Conservation (phyloP, 176 grass and related monocot genomes). For the Thalia dealbata region DNA sequence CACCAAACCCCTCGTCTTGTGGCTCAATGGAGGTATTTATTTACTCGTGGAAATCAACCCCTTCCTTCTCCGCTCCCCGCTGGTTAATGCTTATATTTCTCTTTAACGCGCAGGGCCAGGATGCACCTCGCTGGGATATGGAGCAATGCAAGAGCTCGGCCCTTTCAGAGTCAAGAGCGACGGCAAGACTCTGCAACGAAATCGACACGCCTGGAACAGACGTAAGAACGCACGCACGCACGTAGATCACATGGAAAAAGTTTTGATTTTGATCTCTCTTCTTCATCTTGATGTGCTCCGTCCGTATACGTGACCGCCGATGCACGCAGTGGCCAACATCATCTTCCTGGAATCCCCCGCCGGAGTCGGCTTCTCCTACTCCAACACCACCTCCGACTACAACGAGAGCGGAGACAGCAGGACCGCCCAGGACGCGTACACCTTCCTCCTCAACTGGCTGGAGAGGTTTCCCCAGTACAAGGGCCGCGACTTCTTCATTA, state of each 20-base stretch:
- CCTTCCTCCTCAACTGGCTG: slow-evolving; percentile 28
- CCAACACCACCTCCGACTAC: slow-evolving; percentile 28
- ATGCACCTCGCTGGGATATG: slow-evolving; percentile 43
- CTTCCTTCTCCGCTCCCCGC: too few species aligned
- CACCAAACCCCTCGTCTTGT: slow-evolving; percentile 42
- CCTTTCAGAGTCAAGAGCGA: slow-evolving; percentile 53
- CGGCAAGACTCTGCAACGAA: slow-evolving; percentile 39
- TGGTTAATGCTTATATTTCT: too few species aligned
- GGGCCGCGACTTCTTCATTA: slow-evolving; percentile 36
- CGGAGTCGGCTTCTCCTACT: slow-evolving; percentile 59
- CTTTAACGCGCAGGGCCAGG: slow-evolving; percentile 36
- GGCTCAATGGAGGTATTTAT: slow-evolving; percentile 46
- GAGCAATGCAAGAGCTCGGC: slow-evolving; percentile 45
- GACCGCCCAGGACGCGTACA: slow-evolving; percentile 14
- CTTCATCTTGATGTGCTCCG: too few species aligned
- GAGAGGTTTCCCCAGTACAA: slow-evolving; percentile 29
- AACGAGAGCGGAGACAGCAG: slow-evolving; percentile 32
- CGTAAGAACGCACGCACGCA: slow-evolving; percentile 26
- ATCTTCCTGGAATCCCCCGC: slow-evolving; percentile 52
- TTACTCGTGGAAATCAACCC: too few species aligned
- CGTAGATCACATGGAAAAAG: background rate
- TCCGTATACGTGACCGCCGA: too few species aligned
- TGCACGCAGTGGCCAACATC: slow-evolving; percentile 42
- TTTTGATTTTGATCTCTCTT: background rate
- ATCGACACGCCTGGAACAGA: slow-evolving; percentile 37